Percentiles rank a stretch among this genome's conserved stretches.
phyloP scores from a whole-genome alignment of 495 filamentous ascomycete genomes.

The Penicillium bovifimosum region DNA sequence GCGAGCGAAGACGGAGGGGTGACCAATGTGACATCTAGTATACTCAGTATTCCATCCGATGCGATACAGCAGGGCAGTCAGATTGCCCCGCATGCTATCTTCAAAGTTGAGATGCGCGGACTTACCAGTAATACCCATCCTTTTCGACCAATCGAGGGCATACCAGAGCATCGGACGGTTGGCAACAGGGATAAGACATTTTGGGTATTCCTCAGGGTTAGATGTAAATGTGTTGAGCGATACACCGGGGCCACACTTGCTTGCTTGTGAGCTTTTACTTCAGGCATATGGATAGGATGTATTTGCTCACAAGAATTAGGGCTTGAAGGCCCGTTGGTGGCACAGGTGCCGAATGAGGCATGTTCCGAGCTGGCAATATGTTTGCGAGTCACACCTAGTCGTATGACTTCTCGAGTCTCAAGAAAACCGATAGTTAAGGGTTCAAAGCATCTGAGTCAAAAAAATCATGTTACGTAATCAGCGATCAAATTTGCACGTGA shows the following conservation, averaged over 20 bases:
- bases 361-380: neutral
- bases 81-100: neutral
- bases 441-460: neutral
- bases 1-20: conserved; percentile 68
- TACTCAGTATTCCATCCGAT: conserved; percentile 1
- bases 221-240: conserved; percentile 90
- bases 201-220: conserved; percentile 68
- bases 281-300: neutral
- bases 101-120: conserved; percentile 28
- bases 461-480: neutral
- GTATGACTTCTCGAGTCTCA: neutral
- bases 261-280: neutral
- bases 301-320: conserved; percentile 59
- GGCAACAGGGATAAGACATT: conserved; percentile 85
- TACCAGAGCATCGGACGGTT: conserved; percentile 98
- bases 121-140: conserved; percentile 75
- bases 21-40: conserved; percentile 72
- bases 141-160: conserved; percentile 82
- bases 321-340: conserved; percentile 83
- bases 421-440: neutral
- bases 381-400: neutral
- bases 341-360: conserved; percentile 41
- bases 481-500: neutral
- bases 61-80: neutral
- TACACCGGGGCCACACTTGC: conserved; percentile 59